Percentiles rank a stretch among this genome's conserved stretches.
These are phyloP conservation scores for Mychonastes homosphaera DNA, from an alignment of 139 green algal genomes.

Conservation along the genomic window DNA sequence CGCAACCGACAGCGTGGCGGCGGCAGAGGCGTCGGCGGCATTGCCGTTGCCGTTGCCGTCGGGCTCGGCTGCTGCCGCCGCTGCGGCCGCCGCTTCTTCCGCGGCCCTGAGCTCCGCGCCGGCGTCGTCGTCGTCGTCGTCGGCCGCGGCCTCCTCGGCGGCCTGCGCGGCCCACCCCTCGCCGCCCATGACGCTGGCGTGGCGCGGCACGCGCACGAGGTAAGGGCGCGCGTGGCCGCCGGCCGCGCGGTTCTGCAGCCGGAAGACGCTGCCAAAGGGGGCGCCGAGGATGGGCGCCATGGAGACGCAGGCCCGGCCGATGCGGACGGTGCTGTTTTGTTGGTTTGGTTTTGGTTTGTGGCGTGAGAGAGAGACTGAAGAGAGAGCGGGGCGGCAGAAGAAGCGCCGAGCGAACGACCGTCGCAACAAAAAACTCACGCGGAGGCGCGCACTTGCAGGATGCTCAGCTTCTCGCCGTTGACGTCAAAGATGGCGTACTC, in stretches of 20 bases:
- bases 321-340: conserved; percentile 43
- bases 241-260: conserved; percentile 4
- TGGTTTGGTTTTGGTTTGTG: too few relatives aligned
- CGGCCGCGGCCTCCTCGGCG: not conserved
- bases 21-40: too few relatives aligned
- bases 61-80: conserved; percentile 16
- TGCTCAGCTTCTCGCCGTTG: conserved; percentile 45
- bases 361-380: too few relatives aligned
- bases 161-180: not conserved
- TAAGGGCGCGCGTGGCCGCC: not conserved
- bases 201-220: not conserved
- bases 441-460: conserved; percentile 13
- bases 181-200: not conserved
- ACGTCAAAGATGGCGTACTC: conserved; percentile 54
- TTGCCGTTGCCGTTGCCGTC: conserved; percentile 13
- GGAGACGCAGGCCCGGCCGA: conserved; percentile 26
- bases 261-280: conserved; percentile 48
- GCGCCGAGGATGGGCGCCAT: conserved; percentile 39
- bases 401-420: too few relatives aligned
- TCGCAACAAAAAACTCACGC: conserved; percentile 32
- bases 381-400: too few relatives aligned
- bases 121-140: too few relatives aligned
- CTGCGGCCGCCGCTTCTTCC: not conserved
- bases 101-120: not conserved
- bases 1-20: too few relatives aligned